These are phyloP conservation scores for Verruconis gallopava DNA, from an alignment of 2,329 filamentous ascomycete genomes.

Conservation along the genomic window DNA sequence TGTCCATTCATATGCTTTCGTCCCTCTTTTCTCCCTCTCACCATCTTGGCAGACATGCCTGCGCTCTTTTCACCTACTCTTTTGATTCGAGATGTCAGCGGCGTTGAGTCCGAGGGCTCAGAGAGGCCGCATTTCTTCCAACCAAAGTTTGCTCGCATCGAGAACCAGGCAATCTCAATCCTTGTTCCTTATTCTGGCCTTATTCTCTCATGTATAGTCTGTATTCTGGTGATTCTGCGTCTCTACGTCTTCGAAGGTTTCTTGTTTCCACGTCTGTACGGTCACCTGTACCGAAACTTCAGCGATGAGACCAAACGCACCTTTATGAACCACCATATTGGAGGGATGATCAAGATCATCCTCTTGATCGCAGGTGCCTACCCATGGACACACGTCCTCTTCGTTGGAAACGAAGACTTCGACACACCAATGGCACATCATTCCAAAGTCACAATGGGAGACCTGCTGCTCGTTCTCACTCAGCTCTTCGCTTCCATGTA, in stretches of 20 bases:
- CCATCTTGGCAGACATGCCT: too few relatives aligned
- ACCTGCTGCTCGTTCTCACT: slow-evolving; percentile 27
- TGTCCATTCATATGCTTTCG: too few relatives aligned
- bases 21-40: too few relatives aligned
- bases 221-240: slow-evolving; percentile 14
- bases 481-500: slow-evolving; percentile 35
- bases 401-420: slow-evolving; percentile 21
- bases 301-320: slow-evolving; percentile 25
- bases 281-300: slow-evolving; percentile 23
- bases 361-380: slow-evolving; percentile 29
- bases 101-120: too few relatives aligned
- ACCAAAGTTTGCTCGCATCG: slow-evolving; percentile 5
- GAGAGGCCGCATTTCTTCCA: too few relatives aligned
- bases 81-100: too few relatives aligned
- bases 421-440: slow-evolving; percentile 20
- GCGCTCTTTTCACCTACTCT: too few relatives aligned
- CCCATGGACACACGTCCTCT: slow-evolving; percentile 29
- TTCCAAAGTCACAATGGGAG: slow-evolving; percentile 26
- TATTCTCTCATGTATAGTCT: slow-evolving; percentile 15
- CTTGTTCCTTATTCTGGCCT: slow-evolving; percentile 16
- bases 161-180: slow-evolving; percentile 12
- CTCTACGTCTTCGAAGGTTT: slow-evolving; percentile 28
- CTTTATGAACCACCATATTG: slow-evolving; percentile 36
- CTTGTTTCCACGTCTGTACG: slow-evolving; percentile 24
- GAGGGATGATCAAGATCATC: slow-evolving; percentile 28